These are phyloP conservation scores for Lycium barbarum DNA, from an alignment of 257 asterid genomes.

Conservation along the genomic window DNA sequence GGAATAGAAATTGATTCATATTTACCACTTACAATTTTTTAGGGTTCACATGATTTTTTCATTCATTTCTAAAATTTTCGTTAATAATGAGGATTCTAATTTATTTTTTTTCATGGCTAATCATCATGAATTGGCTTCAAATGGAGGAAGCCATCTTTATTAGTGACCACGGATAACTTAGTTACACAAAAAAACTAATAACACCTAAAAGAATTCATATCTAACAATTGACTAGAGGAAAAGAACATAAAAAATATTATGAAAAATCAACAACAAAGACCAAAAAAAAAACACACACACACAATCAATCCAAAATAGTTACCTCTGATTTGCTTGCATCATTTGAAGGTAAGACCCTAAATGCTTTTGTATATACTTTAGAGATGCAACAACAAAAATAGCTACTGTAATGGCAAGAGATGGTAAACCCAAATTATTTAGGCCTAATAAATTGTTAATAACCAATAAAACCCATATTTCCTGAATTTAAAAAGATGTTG, in stretches of 20 bases:
- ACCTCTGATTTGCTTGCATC: neutral
- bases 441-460: neutral
- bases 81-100: neutral
- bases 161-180: neutral
- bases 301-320: neutral
- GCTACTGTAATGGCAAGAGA: neutral
- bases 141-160: too few species aligned
- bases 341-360: neutral
- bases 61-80: neutral
- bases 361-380: neutral
- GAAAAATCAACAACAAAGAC: neutral
- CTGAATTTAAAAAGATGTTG: too few species aligned
- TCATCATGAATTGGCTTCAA: too few species aligned
- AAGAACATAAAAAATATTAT: neutral
- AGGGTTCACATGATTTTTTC: too few species aligned
- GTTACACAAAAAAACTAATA: neutral
- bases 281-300: neutral
- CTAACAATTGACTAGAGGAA: neutral
- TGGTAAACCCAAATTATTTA: too few species aligned
- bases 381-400: neutral
- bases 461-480: too few species aligned
- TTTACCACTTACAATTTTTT: neutral
- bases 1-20: neutral
- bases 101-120: neutral
- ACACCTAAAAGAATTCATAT: neutral